Percentiles rank a stretch among this genome's conserved stretches.
Evolutionary conservation across 148 eudicot species (phyloP).

Genomic region (Bassia scoparia): DNA sequence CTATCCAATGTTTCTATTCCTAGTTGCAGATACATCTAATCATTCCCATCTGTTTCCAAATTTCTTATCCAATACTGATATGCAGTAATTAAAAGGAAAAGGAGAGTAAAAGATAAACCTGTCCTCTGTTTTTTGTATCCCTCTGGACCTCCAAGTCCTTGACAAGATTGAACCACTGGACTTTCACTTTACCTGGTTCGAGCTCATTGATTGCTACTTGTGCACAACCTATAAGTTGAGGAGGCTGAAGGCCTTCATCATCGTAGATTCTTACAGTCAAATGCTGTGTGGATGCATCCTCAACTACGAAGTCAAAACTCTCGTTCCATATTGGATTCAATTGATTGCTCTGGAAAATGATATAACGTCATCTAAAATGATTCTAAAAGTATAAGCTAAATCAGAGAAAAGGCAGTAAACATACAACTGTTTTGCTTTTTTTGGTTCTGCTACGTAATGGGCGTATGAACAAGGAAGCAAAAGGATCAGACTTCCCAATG

Average conservation of each 20-base stretch:
- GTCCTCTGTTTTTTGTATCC: constrained; percentile 72
- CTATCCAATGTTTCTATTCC: not conserved
- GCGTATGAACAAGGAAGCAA: constrained; percentile 62
- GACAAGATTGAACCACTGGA: constrained; percentile 68
- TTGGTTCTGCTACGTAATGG: constrained; percentile 61
- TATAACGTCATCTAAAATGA: not conserved
- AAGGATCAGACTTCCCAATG: constrained; percentile 91
- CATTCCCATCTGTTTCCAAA: not conserved
- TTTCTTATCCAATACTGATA: not conserved
- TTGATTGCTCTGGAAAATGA: constrained; percentile 47
- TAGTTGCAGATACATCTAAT: not conserved
- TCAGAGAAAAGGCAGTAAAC: constrained; percentile 12
- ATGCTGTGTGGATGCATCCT: constrained; percentile 69
- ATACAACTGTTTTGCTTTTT: constrained; percentile 71
- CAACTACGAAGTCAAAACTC: constrained; percentile 84
- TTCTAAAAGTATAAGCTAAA: not conserved
- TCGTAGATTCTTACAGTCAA: constrained; percentile 75
- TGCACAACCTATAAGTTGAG: constrained; percentile 78
- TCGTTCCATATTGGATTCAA: constrained; percentile 90
- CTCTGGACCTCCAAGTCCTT: constrained; percentile 72
- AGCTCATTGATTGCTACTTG: constrained; percentile 50
- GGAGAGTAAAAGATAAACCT: constrained; percentile 31
- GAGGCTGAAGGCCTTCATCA: constrained; percentile 82
- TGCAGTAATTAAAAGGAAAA: not conserved
- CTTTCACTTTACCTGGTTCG: constrained; percentile 77